A percentile compares a stretch with the other conserved stretches of the same genome.
These are phyloP conservation scores for Pleurotus giganteus DNA, from an alignment of 768 basidiomycete genomes.

Conservation along the genomic window DNA sequence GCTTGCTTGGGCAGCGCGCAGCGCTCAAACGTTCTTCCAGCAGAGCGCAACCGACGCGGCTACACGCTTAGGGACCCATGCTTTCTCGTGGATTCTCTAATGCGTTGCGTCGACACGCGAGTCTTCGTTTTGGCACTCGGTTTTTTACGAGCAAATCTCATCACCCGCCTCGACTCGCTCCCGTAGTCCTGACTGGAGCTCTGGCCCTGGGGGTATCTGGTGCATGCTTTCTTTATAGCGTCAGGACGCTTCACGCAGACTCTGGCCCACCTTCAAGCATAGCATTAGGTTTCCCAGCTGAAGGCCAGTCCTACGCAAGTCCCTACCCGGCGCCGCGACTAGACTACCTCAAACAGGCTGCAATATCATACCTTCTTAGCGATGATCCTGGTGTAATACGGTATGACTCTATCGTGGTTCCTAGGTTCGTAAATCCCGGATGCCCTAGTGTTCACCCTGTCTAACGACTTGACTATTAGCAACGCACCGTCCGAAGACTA, in stretches of 20 bases:
- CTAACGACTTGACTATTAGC: not conserved
- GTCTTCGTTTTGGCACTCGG: too few species aligned
- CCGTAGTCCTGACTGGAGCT: too few species aligned
- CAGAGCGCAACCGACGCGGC: too few species aligned
- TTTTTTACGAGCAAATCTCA: too few species aligned
- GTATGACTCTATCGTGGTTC: not conserved
- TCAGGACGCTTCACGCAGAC: not conserved
- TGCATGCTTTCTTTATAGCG: too few species aligned
- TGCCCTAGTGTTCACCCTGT: not conserved
- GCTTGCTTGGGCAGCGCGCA: too few species aligned
- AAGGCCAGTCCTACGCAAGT: not conserved
- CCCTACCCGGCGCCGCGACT: not conserved
- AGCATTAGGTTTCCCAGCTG: not conserved
- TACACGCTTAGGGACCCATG: too few species aligned
- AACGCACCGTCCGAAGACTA: conserved; percentile 1
- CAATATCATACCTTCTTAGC: not conserved
- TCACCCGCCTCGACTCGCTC: too few species aligned
- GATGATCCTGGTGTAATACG: conserved; percentile 1
- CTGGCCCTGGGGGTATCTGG: too few species aligned
- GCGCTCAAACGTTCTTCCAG: too few species aligned
- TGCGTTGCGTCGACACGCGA: too few species aligned
- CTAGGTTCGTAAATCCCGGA: not conserved
- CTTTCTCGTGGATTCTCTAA: too few species aligned
- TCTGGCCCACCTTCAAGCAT: not conserved
- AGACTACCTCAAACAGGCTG: not conserved